Conservation (phyloP, 805 yeast genomes). For the Barnettozyma californica region DNA sequence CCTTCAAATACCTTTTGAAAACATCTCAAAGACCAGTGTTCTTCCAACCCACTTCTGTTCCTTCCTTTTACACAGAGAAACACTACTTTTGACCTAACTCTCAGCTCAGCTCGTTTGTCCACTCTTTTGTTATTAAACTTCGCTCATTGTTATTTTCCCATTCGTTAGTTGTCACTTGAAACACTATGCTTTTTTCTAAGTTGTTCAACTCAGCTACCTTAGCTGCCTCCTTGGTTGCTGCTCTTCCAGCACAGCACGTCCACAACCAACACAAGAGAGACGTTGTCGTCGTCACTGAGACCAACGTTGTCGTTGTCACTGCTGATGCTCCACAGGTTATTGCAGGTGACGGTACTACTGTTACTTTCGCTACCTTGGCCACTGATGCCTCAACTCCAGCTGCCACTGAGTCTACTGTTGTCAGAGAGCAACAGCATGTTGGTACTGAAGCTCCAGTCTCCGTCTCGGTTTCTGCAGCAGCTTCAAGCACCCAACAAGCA, state of each 20-base stretch:
- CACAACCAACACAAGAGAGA: slow-evolving; percentile 59
- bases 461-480: slow-evolving; percentile 15
- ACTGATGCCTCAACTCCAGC: slow-evolving; percentile 25
- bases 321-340: slow-evolving; percentile 35
- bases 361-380: slow-evolving; percentile 23
- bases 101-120: slow-evolving; percentile 13
- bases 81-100: slow-evolving; percentile 7
- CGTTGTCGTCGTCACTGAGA: slow-evolving; percentile 43
- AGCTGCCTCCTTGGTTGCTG: slow-evolving; percentile 37
- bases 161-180: not conserved
- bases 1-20: not conserved
- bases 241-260: slow-evolving; percentile 60
- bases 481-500: slow-evolving; percentile 17
- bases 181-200: slow-evolving; percentile 45
- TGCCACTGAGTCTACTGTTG: slow-evolving; percentile 23
- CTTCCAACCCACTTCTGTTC: slow-evolving; percentile 26
- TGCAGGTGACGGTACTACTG: slow-evolving; percentile 25
- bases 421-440: slow-evolving; percentile 26
- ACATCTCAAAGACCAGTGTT: slow-evolving; percentile 6
- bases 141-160: not conserved
- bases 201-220: slow-evolving; percentile 31
- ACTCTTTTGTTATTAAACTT: not conserved
- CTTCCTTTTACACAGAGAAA: slow-evolving; percentile 27
- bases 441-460: slow-evolving; percentile 28
- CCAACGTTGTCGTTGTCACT: slow-evolving; percentile 45